Base-by-base conservation (phyloP, 805 yeast species). In the Saturnispora silvae region DNA sequence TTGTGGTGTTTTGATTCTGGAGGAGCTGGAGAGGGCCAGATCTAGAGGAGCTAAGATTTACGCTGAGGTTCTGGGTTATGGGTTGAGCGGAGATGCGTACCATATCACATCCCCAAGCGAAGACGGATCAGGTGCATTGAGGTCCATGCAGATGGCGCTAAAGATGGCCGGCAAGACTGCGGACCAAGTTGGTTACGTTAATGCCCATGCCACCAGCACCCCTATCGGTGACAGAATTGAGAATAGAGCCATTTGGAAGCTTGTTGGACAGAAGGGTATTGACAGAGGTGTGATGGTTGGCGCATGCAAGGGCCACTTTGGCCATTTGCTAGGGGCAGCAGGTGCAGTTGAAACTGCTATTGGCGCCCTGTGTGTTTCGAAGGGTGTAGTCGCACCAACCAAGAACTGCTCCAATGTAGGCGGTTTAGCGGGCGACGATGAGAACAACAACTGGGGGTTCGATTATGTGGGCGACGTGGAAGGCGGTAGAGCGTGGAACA, bases 171-270 rank as follows among this genome's bases (percentile, higher is more conserved):
- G 64, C 1, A 40, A 78, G 2, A 52, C 54, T 1, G 67, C 76
- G 0, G 31, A 50, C 3, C 64, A 71, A 2, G 65, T 89, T 15
- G 85, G 71, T 32, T 92, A 86, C 51, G 67, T 92, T 33, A 92
- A 94, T 58, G 96, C 98, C 2, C 99, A 92, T 57, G 98, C 99
- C 0, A 92, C 99, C 0, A 83, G 95, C 0, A 92, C 99, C 0
- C 61, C 65, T 5, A 60, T 87, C 3, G 99, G 99, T 4, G 99
- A 92, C 52, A 60, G 75, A 15, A 92, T 95, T 1, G 99, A 92
- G 52, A 75, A 81, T 49, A 53, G 54, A 30, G 97, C 97, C 3
- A 77, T 92, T 35, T 56, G 63, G 33, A 55, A 68, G 4, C 49
- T 81, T 4, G 72, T 84, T 38, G 59, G 52, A 1, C 50, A 58